These are phyloP conservation scores for Rhododendron williamsianum DNA, from an alignment of 148 eudicot genomes.

Conservation along the genomic window DNA sequence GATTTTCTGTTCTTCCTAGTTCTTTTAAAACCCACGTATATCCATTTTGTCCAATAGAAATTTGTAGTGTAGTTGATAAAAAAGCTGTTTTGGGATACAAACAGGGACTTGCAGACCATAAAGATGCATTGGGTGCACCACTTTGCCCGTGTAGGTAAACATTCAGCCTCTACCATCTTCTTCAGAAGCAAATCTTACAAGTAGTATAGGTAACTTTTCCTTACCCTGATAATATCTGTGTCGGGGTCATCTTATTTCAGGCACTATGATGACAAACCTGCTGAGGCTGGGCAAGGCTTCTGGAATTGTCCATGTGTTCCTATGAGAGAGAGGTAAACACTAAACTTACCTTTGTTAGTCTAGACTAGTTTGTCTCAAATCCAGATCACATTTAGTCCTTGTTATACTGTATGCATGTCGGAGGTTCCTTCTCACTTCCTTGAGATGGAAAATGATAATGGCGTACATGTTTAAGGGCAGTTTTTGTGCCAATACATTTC, in stretches of 20 bases:
- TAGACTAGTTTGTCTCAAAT: background rate
- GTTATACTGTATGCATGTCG: background rate
- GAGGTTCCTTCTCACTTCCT: background rate
- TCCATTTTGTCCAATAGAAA: background rate
- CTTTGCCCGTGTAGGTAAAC: constrained; percentile 92
- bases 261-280: constrained; percentile 93
- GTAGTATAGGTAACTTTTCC: background rate
- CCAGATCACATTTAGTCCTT: background rate
- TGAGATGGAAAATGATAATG: background rate
- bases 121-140: constrained; percentile 91
- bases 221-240: background rate
- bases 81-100: constrained; percentile 6
- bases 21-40: background rate
- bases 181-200: background rate
- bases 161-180: background rate
- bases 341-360: constrained; percentile 4
- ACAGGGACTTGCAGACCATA: constrained; percentile 96
- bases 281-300: constrained; percentile 89
- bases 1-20: background rate
- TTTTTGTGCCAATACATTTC: background rate
- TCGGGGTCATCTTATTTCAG: constrained; percentile 31
- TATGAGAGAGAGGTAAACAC: constrained; percentile 86
- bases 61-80: background rate
- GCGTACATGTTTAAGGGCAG: background rate
- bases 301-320: constrained; percentile 99